Conservation (phyloP, 2,329 filamentous ascomycete genomes). For the Clonostachys chloroleuca region DNA sequence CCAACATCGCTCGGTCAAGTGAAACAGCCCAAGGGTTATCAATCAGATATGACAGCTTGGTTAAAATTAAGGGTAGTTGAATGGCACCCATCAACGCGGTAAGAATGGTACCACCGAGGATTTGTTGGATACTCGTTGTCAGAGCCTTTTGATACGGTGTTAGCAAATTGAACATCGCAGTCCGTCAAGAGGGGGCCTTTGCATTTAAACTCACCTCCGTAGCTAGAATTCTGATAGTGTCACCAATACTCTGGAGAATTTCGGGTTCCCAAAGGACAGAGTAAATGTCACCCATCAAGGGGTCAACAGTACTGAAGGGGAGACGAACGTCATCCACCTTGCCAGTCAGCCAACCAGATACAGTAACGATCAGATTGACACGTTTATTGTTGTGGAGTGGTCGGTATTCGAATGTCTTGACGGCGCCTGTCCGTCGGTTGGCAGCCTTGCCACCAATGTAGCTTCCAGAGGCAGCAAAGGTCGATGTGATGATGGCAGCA, state of each 20-base stretch:
- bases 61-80: conserved; percentile 85
- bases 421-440: conserved; percentile 81
- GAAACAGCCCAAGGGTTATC: conserved; percentile 99
- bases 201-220: conserved; percentile 70
- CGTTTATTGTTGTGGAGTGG: conserved; percentile 97
- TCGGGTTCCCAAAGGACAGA: conserved; percentile 97
- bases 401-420: conserved; percentile 95
- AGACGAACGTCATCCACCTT: conserved; percentile 95
- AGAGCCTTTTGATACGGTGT: conserved; percentile 60
- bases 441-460: conserved; percentile 84
- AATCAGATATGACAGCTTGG: conserved; percentile 92
- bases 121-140: conserved; percentile 92
- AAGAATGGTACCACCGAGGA: conserved; percentile 85
- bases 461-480: conserved; percentile 79
- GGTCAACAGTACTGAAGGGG: conserved; percentile 93
- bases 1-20: conserved; percentile 79
- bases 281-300: conserved; percentile 97
- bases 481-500: conserved; percentile 89
- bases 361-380: conserved; percentile 90
- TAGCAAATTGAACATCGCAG: neutral
- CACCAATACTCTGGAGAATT: conserved; percentile 96
- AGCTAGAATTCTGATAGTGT: conserved; percentile 96
- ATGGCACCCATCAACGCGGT: conserved; percentile 88
- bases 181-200: neutral
- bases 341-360: conserved; percentile 97